These are phyloP conservation scores for Cladosporium sp. DNA, from an alignment of 2,329 filamentous ascomycete genomes.

Conservation along the genomic window DNA sequence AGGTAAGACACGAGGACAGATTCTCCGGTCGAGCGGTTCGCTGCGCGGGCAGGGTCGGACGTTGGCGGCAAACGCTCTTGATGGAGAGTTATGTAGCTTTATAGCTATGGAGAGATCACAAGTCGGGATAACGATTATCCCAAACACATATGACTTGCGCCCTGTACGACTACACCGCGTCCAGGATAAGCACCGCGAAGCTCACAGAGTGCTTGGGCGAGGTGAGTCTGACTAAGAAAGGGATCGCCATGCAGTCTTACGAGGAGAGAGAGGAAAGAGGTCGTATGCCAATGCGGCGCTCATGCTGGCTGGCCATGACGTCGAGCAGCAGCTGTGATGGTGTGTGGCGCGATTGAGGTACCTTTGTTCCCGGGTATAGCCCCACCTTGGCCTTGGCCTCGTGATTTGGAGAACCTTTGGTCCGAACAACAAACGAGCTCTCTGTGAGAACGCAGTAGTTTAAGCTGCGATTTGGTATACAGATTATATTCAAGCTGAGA, in stretches of 20 bases:
- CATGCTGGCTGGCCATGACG: slow-evolving; percentile 10
- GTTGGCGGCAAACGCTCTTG: neutral
- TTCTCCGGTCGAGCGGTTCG: neutral
- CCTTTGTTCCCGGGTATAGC: slow-evolving; percentile 10
- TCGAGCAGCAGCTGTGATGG: slow-evolving; percentile 4
- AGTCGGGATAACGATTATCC: neutral
- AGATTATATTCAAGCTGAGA: neutral
- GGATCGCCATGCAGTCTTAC: slow-evolving; percentile 12
- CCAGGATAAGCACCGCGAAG: slow-evolving; percentile 13
- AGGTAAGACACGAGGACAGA: too few species aligned
- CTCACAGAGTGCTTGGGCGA: slow-evolving; percentile 2
- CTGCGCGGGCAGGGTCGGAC: neutral
- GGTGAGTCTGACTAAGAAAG: neutral
- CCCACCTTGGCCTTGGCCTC: slow-evolving; percentile 7
- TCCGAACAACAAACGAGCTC: neutral
- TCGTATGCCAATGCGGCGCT: neutral
- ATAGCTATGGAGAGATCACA: neutral
- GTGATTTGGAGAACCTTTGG: neutral
- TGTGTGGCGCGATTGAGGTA: neutral
- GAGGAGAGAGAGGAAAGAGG: neutral
- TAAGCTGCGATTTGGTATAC: neutral
- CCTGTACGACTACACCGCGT: neutral
- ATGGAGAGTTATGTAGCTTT: neutral
- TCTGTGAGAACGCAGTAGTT: neutral
- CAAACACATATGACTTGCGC: neutral